A percentile compares a stretch with the other conserved stretches of the same genome.
Conservation (phyloP, 805 yeast species). For the Candida suzukii region DNA sequence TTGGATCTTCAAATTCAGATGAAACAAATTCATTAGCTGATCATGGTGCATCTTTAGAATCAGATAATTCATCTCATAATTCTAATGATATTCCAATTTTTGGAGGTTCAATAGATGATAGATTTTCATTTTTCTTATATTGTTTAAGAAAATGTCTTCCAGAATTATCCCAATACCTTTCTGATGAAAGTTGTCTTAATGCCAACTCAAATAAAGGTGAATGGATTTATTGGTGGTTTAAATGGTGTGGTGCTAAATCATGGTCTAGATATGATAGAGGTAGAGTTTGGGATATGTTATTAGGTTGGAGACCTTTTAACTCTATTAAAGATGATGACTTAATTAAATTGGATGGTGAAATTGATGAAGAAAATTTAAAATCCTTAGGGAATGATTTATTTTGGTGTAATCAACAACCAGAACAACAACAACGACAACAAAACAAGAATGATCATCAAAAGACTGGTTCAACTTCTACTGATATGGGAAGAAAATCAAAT, state of each 20-base stretch:
- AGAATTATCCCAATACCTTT: conserved; percentile 66
- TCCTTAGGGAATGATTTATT: conserved; percentile 54
- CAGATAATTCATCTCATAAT: conserved; percentile 5
- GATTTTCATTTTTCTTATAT: conserved; percentile 61
- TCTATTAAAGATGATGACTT: conserved; percentile 17
- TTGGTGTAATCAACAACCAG: conserved; percentile 33
- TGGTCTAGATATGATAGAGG: conserved; percentile 80
- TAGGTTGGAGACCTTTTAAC: conserved; percentile 62
- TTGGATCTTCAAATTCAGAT: background rate
- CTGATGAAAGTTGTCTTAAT: conserved; percentile 71
- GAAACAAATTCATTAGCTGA: no score
- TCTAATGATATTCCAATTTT: conserved; percentile 12
- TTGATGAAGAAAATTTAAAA: conserved; percentile 13
- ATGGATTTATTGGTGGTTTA: conserved; percentile 95
- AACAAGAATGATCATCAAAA: no score
- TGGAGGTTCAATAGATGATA: conserved; percentile 60
- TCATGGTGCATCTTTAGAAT: no score
- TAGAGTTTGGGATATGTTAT: conserved; percentile 78
- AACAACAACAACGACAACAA: background rate
- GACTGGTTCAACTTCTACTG: no score
- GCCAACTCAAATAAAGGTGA: conserved; percentile 62
- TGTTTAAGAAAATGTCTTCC: conserved; percentile 60
- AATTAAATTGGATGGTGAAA: conserved; percentile 12
- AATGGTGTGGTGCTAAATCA: conserved; percentile 82
- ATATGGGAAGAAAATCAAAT: conserved; percentile 4